Evolutionary conservation across 176 grass and related monocot species (phyloP).

Genomic region (Zoysia japonica): DNA sequence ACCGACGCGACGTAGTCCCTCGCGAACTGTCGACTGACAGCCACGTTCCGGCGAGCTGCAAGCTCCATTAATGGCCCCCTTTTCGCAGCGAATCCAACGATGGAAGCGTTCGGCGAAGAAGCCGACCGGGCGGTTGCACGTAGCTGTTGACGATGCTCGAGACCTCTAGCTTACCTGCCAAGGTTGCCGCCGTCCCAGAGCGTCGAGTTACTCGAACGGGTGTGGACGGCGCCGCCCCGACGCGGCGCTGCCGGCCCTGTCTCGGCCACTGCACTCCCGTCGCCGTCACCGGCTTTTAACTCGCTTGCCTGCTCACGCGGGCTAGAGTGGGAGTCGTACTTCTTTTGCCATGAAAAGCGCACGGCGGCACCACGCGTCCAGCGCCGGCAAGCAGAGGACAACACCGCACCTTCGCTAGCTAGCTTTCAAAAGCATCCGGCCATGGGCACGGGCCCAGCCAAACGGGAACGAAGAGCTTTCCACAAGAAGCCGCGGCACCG

Average conservation of each 20-base stretch:
- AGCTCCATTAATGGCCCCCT: not conserved
- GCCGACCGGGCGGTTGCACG: not conserved
- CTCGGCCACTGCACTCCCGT: not conserved
- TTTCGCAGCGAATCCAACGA: not conserved
- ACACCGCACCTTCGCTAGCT: not conserved
- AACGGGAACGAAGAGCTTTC: not conserved
- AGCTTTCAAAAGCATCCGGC: not conserved
- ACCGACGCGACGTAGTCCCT: too few species aligned
- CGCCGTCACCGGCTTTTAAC: not conserved
- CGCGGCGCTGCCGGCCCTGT: constrained; percentile 1
- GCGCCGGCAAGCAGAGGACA: not conserved
- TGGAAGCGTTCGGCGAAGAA: not conserved
- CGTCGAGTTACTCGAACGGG: not conserved
- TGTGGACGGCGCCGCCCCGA: not conserved
- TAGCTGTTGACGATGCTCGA: not conserved
- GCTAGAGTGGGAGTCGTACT: too few species aligned
- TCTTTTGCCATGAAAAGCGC: not conserved
- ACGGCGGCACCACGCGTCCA: not conserved
- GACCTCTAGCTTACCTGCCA: not conserved
- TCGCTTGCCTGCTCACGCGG: not conserved
- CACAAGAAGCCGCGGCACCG: not conserved
- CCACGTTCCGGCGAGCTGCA: not conserved
- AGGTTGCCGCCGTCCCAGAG: not conserved
- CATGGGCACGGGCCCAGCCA: not conserved
- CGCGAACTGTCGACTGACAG: not conserved